phyloP scores from a whole-genome alignment of 192 early-diverging fungal genomes.

The Backusella psychrophila region DNA sequence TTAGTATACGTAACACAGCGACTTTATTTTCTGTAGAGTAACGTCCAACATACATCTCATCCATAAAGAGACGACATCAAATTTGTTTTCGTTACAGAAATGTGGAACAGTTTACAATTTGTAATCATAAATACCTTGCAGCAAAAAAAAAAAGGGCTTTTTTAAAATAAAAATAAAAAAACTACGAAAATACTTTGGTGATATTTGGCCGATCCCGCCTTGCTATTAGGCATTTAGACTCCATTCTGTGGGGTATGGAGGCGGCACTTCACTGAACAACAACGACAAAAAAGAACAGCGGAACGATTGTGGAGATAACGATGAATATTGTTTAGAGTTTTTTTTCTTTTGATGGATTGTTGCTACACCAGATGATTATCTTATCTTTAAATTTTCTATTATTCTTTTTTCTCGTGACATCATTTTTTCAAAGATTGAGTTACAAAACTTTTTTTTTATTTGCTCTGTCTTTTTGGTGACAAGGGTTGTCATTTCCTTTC shows the following conservation, averaged over 20 bases:
- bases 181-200: not conserved
- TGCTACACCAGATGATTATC: not conserved
- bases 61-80: not conserved
- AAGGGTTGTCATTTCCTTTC: conserved; percentile 7
- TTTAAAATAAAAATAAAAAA: not conserved
- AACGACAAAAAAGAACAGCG: not conserved
- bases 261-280: not conserved
- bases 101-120: not conserved
- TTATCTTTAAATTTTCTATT: not conserved
- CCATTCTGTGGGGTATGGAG: not conserved
- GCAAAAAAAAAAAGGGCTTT: not conserved
- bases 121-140: not conserved
- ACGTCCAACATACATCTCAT: not conserved
- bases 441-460: not conserved
- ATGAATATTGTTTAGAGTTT: not conserved
- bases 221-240: not conserved
- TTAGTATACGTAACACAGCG: not conserved
- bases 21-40: not conserved
- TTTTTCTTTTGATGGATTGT: not conserved
- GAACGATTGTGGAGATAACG: not conserved
- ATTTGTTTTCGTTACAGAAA: not conserved
- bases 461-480: not conserved
- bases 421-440: not conserved
- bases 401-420: conserved; percentile 3
- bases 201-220: not conserved